Base-by-base conservation (phyloP, 73 alveolate species). In the Paramecium sexaurelia region DNA sequence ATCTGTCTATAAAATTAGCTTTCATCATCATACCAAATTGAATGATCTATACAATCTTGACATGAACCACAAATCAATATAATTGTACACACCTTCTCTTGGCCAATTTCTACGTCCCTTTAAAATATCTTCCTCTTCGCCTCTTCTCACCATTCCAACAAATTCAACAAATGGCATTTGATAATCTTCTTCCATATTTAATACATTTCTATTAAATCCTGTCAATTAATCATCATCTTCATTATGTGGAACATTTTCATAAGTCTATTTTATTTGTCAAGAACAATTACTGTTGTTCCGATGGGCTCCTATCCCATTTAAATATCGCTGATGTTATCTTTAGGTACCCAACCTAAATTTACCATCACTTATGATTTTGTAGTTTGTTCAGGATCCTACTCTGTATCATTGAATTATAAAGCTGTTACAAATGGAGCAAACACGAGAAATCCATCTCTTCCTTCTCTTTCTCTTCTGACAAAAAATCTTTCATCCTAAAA, bases 381-480 rank as follows among this genome's bases (percentile, higher is more conserved):
- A 9, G 68, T 41, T 78, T 40, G 9, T 78, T 78, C 90, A 2
- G 90, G 90, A 43, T 45, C 73, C 24, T 43, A 15, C 13, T 78
- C 90, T 19, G 73, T 51, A 29, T 67, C 47, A 69, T 37, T 26
- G 36, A 47, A 56, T 69, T 51, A 43, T 24, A 88, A 32, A 27
- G 94, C 89, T 56, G 94, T 88, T 26, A 88, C 90, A 57, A 88
- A 88, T n/a, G 94, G 94, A 20, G 94, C 94, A 36, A 88, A 69
- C 24, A 88, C 94, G 27, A 88, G 35, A 29, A 39, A 88, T 17
- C 94, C 94, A 43, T 88, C 94, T 56, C 87, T 88, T n/a, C 94
- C 94, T 17, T 88, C 94, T 88, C 94, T 88, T 88, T 88, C 69
- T 88, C 94, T 88, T 69, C 94, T 88, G 13, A 88, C 94, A 43